phyloP scores from a whole-genome alignment of 768 basidiomycete species.

The Lepiota venenata region DNA sequence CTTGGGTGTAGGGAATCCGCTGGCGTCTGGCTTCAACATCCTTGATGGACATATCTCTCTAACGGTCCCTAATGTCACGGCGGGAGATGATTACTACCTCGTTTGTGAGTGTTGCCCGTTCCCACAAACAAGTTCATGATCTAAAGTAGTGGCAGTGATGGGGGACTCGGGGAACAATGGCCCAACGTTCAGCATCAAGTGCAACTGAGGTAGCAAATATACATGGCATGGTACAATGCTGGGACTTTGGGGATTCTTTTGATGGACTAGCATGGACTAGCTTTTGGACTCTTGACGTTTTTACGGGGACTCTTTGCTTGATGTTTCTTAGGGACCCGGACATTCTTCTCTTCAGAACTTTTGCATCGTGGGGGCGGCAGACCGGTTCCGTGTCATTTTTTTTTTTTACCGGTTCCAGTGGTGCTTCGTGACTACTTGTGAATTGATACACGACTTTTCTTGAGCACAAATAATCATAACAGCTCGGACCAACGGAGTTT shows the following conservation, averaged over 20 bases:
- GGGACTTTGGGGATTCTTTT: background rate
- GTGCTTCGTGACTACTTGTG: too few relatives aligned
- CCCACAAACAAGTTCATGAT: background rate
- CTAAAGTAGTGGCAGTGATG: conserved; percentile 22
- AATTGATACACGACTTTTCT: too few relatives aligned
- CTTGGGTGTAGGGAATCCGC: background rate
- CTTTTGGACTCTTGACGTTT: too few relatives aligned
- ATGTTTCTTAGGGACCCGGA: too few relatives aligned
- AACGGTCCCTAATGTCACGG: conserved; percentile 23
- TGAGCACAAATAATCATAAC: too few relatives aligned
- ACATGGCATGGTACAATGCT: background rate
- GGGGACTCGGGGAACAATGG: conserved; percentile 36
- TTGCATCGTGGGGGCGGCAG: too few relatives aligned
- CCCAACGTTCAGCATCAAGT: conserved; percentile 20
- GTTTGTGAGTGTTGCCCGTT: conserved; percentile 21
- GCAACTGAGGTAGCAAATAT: background rate
- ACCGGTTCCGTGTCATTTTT: too few relatives aligned
- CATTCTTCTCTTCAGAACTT: too few relatives aligned
- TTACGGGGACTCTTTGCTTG: too few relatives aligned
- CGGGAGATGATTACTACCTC: conserved; percentile 28
- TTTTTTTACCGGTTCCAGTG: too few relatives aligned
- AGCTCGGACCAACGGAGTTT: too few relatives aligned
- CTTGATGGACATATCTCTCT: conserved; percentile 20
- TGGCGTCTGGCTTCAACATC: conserved; percentile 25
- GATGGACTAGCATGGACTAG: background rate